phyloP scores from a whole-genome alignment of 768 basidiomycete genomes.

The Symmetrospora coprosmae region DNA sequence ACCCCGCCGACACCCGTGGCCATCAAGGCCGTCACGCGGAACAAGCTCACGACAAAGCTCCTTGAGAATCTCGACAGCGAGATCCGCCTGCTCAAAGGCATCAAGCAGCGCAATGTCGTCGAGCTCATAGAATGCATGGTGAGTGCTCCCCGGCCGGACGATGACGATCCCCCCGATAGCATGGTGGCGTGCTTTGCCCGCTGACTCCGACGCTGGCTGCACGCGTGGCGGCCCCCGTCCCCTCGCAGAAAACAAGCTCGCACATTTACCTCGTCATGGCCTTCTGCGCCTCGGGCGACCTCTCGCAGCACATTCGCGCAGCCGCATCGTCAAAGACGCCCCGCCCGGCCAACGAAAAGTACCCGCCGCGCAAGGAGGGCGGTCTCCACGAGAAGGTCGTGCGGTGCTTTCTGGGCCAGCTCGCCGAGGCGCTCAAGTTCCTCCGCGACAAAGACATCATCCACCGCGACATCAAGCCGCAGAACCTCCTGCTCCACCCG shows the following conservation, averaged over 20 bases:
- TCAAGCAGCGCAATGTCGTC: slow-evolving; percentile 86
- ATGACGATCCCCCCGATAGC: not conserved
- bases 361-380: slow-evolving; percentile 77
- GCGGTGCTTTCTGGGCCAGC: slow-evolving; percentile 77
- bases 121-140: slow-evolving; percentile 85
- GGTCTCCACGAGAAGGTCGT: slow-evolving; percentile 82
- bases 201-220: too few relatives aligned
- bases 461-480: slow-evolving; percentile 90
- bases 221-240: too few relatives aligned
- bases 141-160: slow-evolving; percentile 32
- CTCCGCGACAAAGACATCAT: slow-evolving; percentile 75
- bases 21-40: slow-evolving; percentile 82
- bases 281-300: slow-evolving; percentile 87
- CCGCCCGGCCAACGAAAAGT: slow-evolving; percentile 51
- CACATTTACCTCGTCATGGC: slow-evolving; percentile 87
- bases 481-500: slow-evolving; percentile 83
- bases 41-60: slow-evolving; percentile 75
- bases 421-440: slow-evolving; percentile 92
- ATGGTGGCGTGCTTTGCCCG: not conserved
- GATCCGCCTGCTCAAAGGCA: slow-evolving; percentile 86
- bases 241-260: slow-evolving; percentile 42
- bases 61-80: slow-evolving; percentile 97
- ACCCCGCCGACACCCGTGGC: slow-evolving; percentile 43
- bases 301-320: slow-evolving; percentile 92
- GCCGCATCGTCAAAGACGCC: slow-evolving; percentile 66